Evolutionary conservation across 164 flowering plant species (phyloP).

Genomic region (Vitis riparia): DNA sequence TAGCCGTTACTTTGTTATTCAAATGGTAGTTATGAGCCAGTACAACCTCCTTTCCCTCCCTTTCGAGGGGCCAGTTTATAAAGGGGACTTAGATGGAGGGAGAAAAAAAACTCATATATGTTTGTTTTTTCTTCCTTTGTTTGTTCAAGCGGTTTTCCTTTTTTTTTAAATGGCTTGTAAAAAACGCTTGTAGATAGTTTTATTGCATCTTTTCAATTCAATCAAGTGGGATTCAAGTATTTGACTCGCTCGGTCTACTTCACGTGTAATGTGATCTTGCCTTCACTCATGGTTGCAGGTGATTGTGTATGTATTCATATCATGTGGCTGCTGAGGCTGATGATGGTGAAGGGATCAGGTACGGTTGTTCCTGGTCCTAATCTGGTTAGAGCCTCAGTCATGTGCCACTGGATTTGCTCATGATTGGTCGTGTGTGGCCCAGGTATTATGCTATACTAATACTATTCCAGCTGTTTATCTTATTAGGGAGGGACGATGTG

Average conservation of each 20-base stretch:
- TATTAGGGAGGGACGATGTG: too few relatives aligned
- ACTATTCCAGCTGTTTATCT: too few relatives aligned
- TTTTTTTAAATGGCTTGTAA: conserved; percentile 3
- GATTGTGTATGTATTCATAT: background rate
- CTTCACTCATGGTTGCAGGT: background rate
- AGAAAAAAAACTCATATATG: background rate
- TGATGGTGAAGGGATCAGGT: too few relatives aligned
- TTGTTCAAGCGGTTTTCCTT: background rate
- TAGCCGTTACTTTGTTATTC: conserved; percentile 39
- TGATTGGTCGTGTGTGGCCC: too few relatives aligned
- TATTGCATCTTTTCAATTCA: conserved; percentile 15
- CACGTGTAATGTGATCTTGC: background rate
- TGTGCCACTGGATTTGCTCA: too few relatives aligned
- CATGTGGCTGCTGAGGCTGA: too few relatives aligned
- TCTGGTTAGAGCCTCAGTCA: too few relatives aligned
- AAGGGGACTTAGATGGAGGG: conserved; percentile 1
- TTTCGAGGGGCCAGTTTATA: background rate
- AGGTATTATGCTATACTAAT: too few relatives aligned
- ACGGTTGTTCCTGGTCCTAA: too few relatives aligned
- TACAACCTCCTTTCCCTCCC: conserved; percentile 1
- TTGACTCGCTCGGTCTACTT: too few relatives aligned
- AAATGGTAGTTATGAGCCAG: conserved; percentile 42
- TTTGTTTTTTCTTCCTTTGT: background rate
- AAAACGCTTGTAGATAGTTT: conserved; percentile 13
- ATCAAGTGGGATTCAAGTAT: conserved; percentile 3